Evolutionary conservation across 2,329 filamentous ascomycete genomes (phyloP), one percentile per base, ranked within the genome.

Genomic region (Aspergillus versicolor): DNA sequence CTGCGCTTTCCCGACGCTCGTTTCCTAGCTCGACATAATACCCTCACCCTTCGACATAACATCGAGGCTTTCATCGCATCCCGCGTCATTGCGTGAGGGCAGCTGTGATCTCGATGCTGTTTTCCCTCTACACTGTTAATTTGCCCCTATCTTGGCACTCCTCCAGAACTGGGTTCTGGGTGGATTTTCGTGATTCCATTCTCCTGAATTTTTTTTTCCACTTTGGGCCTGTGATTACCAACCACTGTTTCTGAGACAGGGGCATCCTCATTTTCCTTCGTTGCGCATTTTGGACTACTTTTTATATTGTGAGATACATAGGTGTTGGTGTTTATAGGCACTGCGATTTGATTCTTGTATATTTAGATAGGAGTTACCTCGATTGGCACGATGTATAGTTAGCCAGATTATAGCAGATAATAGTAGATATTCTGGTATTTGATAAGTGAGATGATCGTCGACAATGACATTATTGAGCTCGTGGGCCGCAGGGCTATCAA

Each of bases 281-380:
- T 51, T 61, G 42, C 41, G 48, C 45, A 55, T 53, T 56, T 48
- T 50, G 54, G 41, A 57, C 46, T 51, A 41, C 52, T 11, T 32
- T 37, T 54, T 52, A 50, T 54, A 54, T 58, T 58, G 57, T 59
- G 57, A 52, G 49, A 55, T 60, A 59, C 52, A 56, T 50, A 52
- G 60, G 60, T 57, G 54, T 57, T 56, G 59, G 53, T 54, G 54
- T 54, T 58, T 48, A 51, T 57, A 61, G 52, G 40, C 50, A 53
- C 37, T 46, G 52, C 42, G 54, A 60, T 57, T 30, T 60, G 57
- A 19, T 51, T 52, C 50, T 54, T 61, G 51, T 56, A 59, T 37
- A 54, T 52, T 41, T 60, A 54, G 43, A 51, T 30, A 30, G 48
- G 48, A n/a, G 22, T 30, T 45, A 34, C 45, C 27, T 34, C 22